Evolutionary conservation across 495 filamentous ascomycete species (phyloP).

Genomic region (Aspergillus panamensis): DNA sequence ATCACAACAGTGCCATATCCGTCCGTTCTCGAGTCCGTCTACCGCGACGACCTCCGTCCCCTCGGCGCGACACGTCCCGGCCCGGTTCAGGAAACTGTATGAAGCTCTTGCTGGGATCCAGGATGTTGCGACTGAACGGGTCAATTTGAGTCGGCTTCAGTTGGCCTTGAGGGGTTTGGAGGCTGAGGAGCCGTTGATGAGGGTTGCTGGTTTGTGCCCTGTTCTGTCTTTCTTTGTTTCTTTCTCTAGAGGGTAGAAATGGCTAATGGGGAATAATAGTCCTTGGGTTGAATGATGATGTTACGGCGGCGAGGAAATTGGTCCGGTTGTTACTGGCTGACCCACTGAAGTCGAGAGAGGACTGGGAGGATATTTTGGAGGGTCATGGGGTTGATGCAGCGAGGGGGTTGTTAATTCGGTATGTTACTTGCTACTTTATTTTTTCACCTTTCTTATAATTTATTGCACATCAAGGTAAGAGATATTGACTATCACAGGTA

Average conservation of each 20-base stretch:
- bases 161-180: slow-evolving; percentile 58
- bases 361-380: slow-evolving; percentile 70
- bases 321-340: slow-evolving; percentile 73
- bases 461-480: background rate
- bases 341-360: slow-evolving; percentile 58
- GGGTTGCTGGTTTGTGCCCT: slow-evolving; percentile 57
- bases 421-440: slow-evolving; percentile 11
- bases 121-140: slow-evolving; percentile 57
- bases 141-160: slow-evolving; percentile 73
- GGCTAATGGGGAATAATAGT: slow-evolving; percentile 34
- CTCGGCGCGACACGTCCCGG: slow-evolving; percentile 32
- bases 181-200: slow-evolving; percentile 56
- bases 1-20: background rate
- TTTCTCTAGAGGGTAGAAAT: background rate
- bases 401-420: slow-evolving; percentile 57
- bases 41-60: slow-evolving; percentile 29
- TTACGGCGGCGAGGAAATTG: slow-evolving; percentile 52
- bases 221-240: background rate
- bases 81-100: slow-evolving; percentile 52
- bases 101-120: slow-evolving; percentile 59
- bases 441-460: background rate
- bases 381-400: slow-evolving; percentile 40
- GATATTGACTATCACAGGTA: slow-evolving; percentile 38
- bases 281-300: slow-evolving; percentile 48
- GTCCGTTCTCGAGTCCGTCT: background rate